Conservation (phyloP, 2,329 filamentous ascomycete genomes). For the Penicillium sp. region DNA sequence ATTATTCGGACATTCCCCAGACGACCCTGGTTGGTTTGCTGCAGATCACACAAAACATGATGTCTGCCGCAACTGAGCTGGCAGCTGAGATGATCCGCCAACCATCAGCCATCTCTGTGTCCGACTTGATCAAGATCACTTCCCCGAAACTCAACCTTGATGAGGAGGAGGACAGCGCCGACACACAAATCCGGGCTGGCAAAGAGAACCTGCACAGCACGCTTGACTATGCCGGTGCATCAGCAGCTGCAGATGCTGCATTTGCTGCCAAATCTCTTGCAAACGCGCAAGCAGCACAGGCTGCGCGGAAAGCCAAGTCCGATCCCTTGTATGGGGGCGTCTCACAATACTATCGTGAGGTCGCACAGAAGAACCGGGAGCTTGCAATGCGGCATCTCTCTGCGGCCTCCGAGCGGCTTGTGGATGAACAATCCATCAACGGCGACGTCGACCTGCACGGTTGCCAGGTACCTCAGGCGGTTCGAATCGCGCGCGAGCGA, state of each 20-base stretch:
- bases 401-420: conserved; percentile 69
- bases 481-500: conserved; percentile 70
- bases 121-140: conserved; percentile 50
- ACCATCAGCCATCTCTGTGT: conserved; percentile 31
- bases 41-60: conserved; percentile 59
- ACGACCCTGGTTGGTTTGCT: conserved; percentile 57
- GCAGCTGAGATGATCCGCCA: conserved; percentile 55
- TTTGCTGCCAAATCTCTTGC: conserved; percentile 53
- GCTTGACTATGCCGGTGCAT: conserved; percentile 31
- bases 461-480: conserved; percentile 76
- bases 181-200: conserved; percentile 10
- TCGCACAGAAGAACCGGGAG: conserved; percentile 65
- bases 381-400: conserved; percentile 61
- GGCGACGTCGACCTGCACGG: conserved; percentile 77
- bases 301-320: conserved; percentile 65
- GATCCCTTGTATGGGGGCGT: conserved; percentile 74
- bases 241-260: conserved; percentile 47
- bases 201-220: conserved; percentile 8
- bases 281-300: conserved; percentile 59
- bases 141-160: conserved; percentile 27
- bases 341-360: conserved; percentile 72
- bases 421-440: conserved; percentile 65
- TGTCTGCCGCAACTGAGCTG: conserved; percentile 61
- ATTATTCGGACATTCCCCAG: conserved; percentile 56
- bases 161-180: conserved; percentile 21